Evolutionary conservation across 1,284 basidiomycete species (phyloP).

Genomic region (Puccinia triticina): DNA sequence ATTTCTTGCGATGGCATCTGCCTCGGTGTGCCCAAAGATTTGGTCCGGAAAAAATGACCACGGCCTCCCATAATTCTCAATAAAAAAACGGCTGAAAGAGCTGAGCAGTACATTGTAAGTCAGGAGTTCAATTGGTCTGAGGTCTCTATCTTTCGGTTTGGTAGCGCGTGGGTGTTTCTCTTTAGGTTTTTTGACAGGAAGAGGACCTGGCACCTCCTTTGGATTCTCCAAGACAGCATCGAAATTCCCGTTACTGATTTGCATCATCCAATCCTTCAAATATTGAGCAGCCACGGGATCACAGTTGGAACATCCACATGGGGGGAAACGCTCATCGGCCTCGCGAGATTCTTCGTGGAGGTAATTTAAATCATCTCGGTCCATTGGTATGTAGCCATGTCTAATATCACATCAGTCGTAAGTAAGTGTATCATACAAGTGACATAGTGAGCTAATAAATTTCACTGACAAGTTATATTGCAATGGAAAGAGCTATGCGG

Average conservation of each 20-base stretch:
- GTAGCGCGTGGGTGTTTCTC: not conserved
- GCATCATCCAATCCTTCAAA: not conserved
- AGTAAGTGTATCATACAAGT: too few species aligned
- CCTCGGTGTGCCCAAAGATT: not conserved
- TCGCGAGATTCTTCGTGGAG: not conserved
- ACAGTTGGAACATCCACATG: conserved; percentile 10
- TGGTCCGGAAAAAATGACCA: not conserved
- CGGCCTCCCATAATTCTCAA: not conserved
- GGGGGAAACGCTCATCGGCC: not conserved
- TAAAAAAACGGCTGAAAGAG: not conserved
- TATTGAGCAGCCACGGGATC: not conserved
- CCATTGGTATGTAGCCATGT: conserved; percentile 4
- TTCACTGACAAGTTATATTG: not conserved
- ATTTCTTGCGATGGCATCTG: not conserved
- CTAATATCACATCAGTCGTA: not conserved
- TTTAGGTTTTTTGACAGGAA: not conserved
- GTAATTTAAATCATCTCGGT: not conserved
- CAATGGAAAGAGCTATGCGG: not conserved
- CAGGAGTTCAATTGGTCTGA: not conserved
- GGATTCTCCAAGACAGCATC: not conserved
- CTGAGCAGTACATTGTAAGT: not conserved
- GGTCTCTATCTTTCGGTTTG: not conserved
- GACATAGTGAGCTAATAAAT: too few species aligned
- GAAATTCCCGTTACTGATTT: not conserved
- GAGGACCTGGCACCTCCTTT: not conserved